Evolutionary conservation across 495 filamentous ascomycete genomes (phyloP), one percentile per base, ranked within the genome.

Genomic region (Annulohypoxylon maeteangense): DNA sequence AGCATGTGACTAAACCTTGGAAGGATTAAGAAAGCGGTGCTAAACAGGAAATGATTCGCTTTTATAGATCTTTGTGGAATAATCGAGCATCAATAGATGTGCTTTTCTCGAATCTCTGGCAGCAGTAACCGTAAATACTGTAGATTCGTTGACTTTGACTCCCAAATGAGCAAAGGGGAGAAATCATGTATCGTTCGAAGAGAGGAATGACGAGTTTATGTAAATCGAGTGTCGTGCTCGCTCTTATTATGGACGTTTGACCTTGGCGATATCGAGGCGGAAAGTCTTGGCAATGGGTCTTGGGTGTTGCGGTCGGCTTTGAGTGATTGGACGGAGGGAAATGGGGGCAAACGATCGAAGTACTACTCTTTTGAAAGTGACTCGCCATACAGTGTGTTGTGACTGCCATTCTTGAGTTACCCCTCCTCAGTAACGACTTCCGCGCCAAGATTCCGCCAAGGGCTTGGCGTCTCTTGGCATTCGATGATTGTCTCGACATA

Each of bases 181-280:
- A 53, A 59, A 75, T 62, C 59, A 68, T 44, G 23, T 57, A 61
- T 44, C 62, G 51, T 59, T 53, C 61, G 72, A 66, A 51, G 76
- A 75, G 67, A 71, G 74, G 36, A 74, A 77, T 69, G 71, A 64
- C 72, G 72, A 75, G 79, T 78, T 77, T 79, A 78, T 77, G 75
- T 76, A 78, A 80, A 77, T 79, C 74, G 78, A 75, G 79, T 74
- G 77, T 76, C 76, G 69, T 79, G 76, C 76, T 79, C 75, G 64
- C 75, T 82, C 79, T 83, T 82, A 81, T 81, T 81, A 78, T 78
- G 78, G 72, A 60, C 69, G 71, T 79, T 75, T 59, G 72, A 74
- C 72, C 80, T 79, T 81, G 78, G 79, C 80, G 71, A 76, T 81
- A 78, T 73, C 75, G 76, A 81, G 80, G 82, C 80, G 75, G 78